Percentiles rank a stretch among this genome's conserved stretches.
Evolutionary conservation across 2,329 filamentous ascomycete species (phyloP).

Genomic region (Blumeriella jaapii): DNA sequence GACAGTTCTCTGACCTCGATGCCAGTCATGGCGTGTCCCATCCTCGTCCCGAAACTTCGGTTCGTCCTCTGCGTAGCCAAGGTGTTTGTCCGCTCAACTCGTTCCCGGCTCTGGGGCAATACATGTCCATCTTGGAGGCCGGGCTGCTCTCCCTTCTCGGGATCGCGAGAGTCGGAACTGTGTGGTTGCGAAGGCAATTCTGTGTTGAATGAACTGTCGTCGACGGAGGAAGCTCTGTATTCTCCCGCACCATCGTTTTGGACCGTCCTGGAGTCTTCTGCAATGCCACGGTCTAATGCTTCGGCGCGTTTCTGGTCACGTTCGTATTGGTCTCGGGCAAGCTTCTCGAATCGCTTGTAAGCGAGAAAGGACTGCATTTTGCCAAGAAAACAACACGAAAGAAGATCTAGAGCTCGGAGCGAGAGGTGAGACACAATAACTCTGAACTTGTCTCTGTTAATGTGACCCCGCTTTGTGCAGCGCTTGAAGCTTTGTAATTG

Average conservation of each 20-base stretch:
- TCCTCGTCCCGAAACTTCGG: slow-evolving; percentile 14
- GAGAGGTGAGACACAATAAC: no score
- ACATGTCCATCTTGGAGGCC: neutral
- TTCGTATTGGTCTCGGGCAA: slow-evolving; percentile 15
- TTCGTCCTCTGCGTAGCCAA: slow-evolving; percentile 2
- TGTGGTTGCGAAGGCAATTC: neutral
- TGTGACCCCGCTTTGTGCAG: no score
- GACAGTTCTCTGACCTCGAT: slow-evolving; percentile 18
- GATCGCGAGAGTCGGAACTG: slow-evolving; percentile 9
- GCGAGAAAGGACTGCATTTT: slow-evolving; percentile 17
- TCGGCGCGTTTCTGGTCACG: slow-evolving; percentile 14
- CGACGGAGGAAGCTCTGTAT: slow-evolving; percentile 13
- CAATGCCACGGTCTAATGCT: slow-evolving; percentile 15
- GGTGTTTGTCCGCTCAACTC: slow-evolving; percentile 3
- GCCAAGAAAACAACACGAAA: no score
- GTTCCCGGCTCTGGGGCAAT: neutral
- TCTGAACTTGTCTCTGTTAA: no score
- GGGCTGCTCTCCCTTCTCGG: slow-evolving; percentile 11
- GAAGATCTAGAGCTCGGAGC: no score
- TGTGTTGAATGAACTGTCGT: slow-evolving; percentile 6
- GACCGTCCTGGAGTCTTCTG: slow-evolving; percentile 5
- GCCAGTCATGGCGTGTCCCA: slow-evolving; percentile 14
- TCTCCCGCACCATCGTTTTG: neutral
- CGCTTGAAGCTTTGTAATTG: no score
- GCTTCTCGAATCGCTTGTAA: slow-evolving; percentile 15